A percentile compares a stretch with the other conserved stretches of the same genome.
These are phyloP conservation scores for Phoma sp. DNA, from an alignment of 2,329 filamentous ascomycete genomes.

Conservation along the genomic window DNA sequence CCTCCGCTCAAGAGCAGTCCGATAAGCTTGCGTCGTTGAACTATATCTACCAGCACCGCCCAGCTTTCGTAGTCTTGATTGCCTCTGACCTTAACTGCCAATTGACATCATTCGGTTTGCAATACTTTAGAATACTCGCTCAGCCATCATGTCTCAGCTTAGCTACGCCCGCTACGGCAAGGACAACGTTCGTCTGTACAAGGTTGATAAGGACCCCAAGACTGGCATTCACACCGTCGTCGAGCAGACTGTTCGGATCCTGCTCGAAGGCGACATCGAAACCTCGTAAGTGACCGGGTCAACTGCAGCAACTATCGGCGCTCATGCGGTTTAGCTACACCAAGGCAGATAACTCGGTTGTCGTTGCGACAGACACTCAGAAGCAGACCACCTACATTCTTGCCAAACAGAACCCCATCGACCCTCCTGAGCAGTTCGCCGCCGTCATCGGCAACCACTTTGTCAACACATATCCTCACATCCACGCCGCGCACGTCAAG, in stretches of 20 bases:
- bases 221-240: slow-evolving; percentile 83
- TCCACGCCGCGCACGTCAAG: slow-evolving; percentile 80
- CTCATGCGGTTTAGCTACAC: slow-evolving; percentile 72
- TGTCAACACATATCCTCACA: slow-evolving; percentile 84
- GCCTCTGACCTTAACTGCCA: slow-evolving; percentile 15
- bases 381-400: slow-evolving; percentile 93
- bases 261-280: slow-evolving; percentile 92
- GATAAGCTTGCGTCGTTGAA: slow-evolving; percentile 36
- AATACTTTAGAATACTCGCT: not conserved
- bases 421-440: slow-evolving; percentile 90
- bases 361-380: slow-evolving; percentile 96
- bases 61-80: slow-evolving; percentile 22
- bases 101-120: slow-evolving; percentile 7
- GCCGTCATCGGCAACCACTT: slow-evolving; percentile 87
- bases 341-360: slow-evolving; percentile 87
- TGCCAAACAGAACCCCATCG: slow-evolving; percentile 91
- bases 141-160: slow-evolving; percentile 53
- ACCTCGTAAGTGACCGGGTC: slow-evolving; percentile 64
- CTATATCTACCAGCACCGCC: slow-evolving; percentile 38
- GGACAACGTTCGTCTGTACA: slow-evolving; percentile 98
- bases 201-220: slow-evolving; percentile 80
- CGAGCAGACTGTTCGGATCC: slow-evolving; percentile 92
- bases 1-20: slow-evolving; percentile 35
- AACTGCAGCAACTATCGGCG: not conserved
- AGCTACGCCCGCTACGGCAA: slow-evolving; percentile 79